These are phyloP conservation scores for Scutellaria barbata DNA, from an alignment of 257 asterid genomes.

Conservation along the genomic window DNA sequence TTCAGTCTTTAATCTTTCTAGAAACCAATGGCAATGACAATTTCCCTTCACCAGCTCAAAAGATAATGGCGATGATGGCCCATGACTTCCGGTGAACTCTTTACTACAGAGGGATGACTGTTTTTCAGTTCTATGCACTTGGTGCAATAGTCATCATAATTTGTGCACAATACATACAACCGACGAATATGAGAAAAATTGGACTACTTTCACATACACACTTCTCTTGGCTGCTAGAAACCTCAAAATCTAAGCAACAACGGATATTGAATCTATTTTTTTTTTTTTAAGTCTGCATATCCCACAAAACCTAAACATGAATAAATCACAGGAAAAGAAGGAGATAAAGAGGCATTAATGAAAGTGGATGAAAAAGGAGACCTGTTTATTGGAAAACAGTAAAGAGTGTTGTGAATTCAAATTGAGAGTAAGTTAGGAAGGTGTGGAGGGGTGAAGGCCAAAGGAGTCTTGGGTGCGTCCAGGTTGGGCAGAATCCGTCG, in stretches of 20 bases:
- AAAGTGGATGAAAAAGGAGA: background rate
- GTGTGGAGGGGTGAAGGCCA: constrained; percentile 11
- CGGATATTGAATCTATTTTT: background rate
- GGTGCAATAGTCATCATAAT: too few relatives aligned
- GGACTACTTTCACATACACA: too few relatives aligned
- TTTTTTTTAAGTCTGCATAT: background rate
- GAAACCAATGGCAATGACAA: constrained; percentile 1
- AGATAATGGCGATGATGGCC: too few relatives aligned
- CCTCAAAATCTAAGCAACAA: too few relatives aligned
- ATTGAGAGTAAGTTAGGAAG: constrained; percentile 53
- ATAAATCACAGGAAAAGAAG: too few relatives aligned
- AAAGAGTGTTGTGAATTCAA: constrained; percentile 50
- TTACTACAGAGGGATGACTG: too few relatives aligned
- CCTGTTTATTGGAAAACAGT: constrained; percentile 54
- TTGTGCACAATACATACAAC: too few relatives aligned
- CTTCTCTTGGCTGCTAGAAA: background rate
- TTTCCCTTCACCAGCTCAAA: background rate
- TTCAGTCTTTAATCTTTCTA: background rate
- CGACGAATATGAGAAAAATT: too few relatives aligned
- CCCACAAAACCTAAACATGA: background rate
- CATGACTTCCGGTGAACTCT: too few relatives aligned
- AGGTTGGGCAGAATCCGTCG: constrained; percentile 23
- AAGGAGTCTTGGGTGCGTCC: constrained; percentile 45
- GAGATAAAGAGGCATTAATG: too few relatives aligned
- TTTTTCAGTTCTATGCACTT: too few relatives aligned